A percentile compares a stretch with the other conserved stretches of the same genome.
These are phyloP conservation scores for Eucommia ulmoides DNA, from an alignment of 257 asterid genomes.

Conservation along the genomic window DNA sequence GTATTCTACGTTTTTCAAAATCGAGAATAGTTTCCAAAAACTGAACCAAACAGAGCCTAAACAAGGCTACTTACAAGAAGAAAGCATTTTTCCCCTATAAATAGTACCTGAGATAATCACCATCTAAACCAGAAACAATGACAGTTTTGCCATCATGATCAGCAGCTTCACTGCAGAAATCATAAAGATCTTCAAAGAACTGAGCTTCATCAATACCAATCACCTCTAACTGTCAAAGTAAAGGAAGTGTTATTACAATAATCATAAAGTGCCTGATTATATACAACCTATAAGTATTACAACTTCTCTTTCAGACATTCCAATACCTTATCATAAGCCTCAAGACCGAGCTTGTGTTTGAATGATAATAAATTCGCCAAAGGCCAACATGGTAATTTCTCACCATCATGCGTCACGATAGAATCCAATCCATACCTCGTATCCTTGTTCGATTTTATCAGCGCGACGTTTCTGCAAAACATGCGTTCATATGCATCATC, in stretches of 20 bases:
- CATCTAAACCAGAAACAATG: slow-evolving; percentile 88
- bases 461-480: slow-evolving; percentile 53
- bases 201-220: slow-evolving; percentile 97
- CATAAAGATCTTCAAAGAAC: slow-evolving; percentile 79
- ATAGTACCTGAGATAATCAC: slow-evolving; percentile 78
- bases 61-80: no score
- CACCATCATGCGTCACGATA: slow-evolving; percentile 85
- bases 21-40: no score
- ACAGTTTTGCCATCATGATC: slow-evolving; percentile 82
- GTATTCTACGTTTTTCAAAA: not conserved
- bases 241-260: slow-evolving; percentile 1
- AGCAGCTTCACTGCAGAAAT: slow-evolving; percentile 83
- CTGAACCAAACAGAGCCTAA: no score
- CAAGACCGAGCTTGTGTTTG: slow-evolving; percentile 47
- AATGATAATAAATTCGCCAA: slow-evolving; percentile 59
- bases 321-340: slow-evolving; percentile 60
- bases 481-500: not conserved
- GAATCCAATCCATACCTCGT: slow-evolving; percentile 64
- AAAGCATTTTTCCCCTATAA: no score
- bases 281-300: not conserved
- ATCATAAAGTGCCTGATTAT: not conserved
- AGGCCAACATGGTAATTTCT: slow-evolving; percentile 72
- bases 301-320: not conserved
- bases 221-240: slow-evolving; percentile 44
- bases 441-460: slow-evolving; percentile 78